phyloP scores from a whole-genome alignment of 176 grass and related monocot species.

The Olyra latifolia region DNA sequence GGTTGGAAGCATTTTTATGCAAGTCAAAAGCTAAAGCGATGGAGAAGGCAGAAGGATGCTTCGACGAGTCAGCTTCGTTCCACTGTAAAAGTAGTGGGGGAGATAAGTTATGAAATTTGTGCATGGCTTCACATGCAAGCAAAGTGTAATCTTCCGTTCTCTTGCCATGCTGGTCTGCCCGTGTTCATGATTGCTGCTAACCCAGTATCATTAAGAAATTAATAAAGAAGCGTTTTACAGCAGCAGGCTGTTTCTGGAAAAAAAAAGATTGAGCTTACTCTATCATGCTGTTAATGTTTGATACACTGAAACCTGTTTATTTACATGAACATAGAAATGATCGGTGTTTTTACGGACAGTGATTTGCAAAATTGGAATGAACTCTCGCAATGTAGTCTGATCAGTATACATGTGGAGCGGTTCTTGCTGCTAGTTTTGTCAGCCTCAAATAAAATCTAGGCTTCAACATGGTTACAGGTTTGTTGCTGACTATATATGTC shows the following conservation, averaged over 20 bases:
- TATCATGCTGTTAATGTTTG: neutral
- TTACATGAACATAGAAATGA: neutral
- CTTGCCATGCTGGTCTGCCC: neutral
- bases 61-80: neutral
- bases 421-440: neutral
- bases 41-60: neutral
- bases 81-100: constrained; percentile 9
- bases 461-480: neutral
- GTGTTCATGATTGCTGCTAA: neutral
- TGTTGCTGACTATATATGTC: neutral
- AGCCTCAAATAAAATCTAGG: no score
- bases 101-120: neutral
- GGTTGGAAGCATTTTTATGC: neutral
- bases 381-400: neutral
- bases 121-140: constrained; percentile 1
- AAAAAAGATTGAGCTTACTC: neutral
- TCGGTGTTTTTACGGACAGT: neutral
- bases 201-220: constrained; percentile 9
- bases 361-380: neutral
- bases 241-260: neutral
- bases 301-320: neutral
- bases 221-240: neutral
- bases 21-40: neutral
- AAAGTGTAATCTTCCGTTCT: neutral
- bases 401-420: neutral